Conservation (phyloP, 2,329 filamentous ascomycete genomes). For the Phyllosticta citribraziliensis region DNA sequence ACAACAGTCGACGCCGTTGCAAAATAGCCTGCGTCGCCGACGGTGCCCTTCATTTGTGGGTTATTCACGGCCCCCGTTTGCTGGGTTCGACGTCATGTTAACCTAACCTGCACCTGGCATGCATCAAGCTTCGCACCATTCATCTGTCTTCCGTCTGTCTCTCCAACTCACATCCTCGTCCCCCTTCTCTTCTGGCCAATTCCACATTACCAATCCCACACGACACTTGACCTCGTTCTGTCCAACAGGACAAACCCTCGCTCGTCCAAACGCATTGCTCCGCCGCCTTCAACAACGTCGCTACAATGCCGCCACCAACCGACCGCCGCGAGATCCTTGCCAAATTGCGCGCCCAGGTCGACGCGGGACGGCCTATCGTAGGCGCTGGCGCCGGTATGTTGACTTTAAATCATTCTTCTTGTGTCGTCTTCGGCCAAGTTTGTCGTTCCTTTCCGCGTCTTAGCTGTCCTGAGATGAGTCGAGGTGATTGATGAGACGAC, state of each 20-base stretch:
- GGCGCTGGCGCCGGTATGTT: slow-evolving; percentile 53
- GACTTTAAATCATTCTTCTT: not conserved
- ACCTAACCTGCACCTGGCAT: not conserved
- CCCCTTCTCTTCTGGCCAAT: not conserved
- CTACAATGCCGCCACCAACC: slow-evolving; percentile 48
- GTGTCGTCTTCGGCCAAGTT: not conserved
- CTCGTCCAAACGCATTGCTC: not conserved
- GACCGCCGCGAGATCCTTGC: slow-evolving; percentile 47
- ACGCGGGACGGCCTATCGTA: slow-evolving; percentile 49
- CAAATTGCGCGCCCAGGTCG: slow-evolving; percentile 45
- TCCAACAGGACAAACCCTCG: not conserved
- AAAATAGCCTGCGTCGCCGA: too few relatives aligned
- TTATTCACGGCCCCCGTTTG: too few relatives aligned
- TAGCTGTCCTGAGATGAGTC: too few relatives aligned
- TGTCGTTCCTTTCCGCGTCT: not conserved
- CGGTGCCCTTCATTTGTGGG: too few relatives aligned
- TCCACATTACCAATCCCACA: not conserved
- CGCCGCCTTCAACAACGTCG: not conserved
- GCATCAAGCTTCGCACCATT: not conserved
- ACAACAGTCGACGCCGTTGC: too few relatives aligned
- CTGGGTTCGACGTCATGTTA: not conserved
- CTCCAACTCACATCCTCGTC: not conserved
- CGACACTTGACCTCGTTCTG: not conserved
- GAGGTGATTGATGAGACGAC: too few relatives aligned
- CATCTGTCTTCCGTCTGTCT: not conserved